phyloP scores from a whole-genome alignment of 192 early-diverging fungal species.

The Umbelopsis sp. region DNA sequence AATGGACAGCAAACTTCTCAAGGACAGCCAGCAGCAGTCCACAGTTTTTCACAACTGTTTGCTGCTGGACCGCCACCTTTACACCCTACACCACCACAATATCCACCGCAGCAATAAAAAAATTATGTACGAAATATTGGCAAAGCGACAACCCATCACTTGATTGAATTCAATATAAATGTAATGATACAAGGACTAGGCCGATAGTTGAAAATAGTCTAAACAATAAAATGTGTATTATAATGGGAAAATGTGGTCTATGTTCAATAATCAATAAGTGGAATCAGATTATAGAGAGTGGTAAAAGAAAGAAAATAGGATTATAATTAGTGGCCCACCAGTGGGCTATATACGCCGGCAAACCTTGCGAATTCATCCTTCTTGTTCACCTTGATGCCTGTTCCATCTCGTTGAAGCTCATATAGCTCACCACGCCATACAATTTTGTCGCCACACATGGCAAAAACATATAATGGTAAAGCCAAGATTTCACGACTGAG shows the following conservation, averaged over 20 bases:
- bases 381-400: slow-evolving; percentile 46
- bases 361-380: slow-evolving; percentile 11
- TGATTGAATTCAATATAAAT: background rate
- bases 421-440: slow-evolving; percentile 87
- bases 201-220: background rate
- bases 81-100: background rate
- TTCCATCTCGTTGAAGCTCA: slow-evolving; percentile 61
- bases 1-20: background rate
- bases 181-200: background rate
- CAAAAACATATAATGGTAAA: slow-evolving; percentile 82
- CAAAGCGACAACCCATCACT: too few species aligned
- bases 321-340: background rate
- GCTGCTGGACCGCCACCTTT: slow-evolving; percentile 5
- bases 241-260: slow-evolving; percentile 15
- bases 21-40: background rate
- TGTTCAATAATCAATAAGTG: slow-evolving; percentile 5
- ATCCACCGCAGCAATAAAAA: too few species aligned
- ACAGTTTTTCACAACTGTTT: slow-evolving; percentile 9
- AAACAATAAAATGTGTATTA: slow-evolving; percentile 3
- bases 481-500: slow-evolving; percentile 78
- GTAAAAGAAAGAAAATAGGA: background rate
- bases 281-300: background rate
- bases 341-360: background rate
- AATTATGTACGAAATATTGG: too few species aligned
- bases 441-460: slow-evolving; percentile 80